phyloP scores from a whole-genome alignment of 2,329 filamentous ascomycete genomes.

The Magnaporthiopsis incrustans region DNA sequence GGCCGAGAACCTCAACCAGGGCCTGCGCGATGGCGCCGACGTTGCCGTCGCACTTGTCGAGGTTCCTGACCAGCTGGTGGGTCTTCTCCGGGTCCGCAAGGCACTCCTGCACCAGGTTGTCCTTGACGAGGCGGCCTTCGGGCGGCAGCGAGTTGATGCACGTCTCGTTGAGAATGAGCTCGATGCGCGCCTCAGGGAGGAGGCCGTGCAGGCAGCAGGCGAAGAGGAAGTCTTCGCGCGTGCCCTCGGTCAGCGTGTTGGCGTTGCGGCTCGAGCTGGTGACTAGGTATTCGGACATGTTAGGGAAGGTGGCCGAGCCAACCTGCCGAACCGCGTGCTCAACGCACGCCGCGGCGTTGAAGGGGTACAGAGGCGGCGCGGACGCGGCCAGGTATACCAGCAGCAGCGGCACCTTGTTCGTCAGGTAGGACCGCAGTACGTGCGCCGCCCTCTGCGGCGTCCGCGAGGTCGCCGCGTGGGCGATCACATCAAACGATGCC shows the following conservation, averaged over 20 bases:
- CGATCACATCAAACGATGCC: constrained; percentile 81
- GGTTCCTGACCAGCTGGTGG: constrained; percentile 67
- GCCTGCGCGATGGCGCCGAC: constrained; percentile 78
- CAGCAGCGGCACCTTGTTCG: constrained; percentile 55
- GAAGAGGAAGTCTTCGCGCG: constrained; percentile 71
- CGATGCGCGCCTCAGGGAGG: constrained; percentile 70
- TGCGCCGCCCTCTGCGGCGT: constrained; percentile 54
- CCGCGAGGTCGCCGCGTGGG: constrained; percentile 70
- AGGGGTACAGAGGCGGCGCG: constrained; percentile 57
- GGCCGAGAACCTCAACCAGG: constrained; percentile 61
- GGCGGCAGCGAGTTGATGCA: constrained; percentile 72
- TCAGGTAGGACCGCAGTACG: constrained; percentile 76
- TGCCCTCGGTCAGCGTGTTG: constrained; percentile 49
- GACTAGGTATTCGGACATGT: constrained; percentile 51
- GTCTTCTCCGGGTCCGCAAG: constrained; percentile 66
- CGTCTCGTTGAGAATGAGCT: constrained; percentile 74
- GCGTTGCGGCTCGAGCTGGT: constrained; percentile 44
- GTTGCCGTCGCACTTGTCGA: constrained; percentile 88
- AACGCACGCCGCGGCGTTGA: constrained; percentile 64
- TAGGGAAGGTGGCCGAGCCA: constrained; percentile 68
- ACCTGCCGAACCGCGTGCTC: constrained; percentile 69
- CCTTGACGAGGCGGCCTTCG: constrained; percentile 67
- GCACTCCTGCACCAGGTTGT: constrained; percentile 71
- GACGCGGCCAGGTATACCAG: constrained; percentile 40
- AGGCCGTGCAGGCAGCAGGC: constrained; percentile 82